Percentiles rank a stretch among this genome's conserved stretches.
phyloP scores from a whole-genome alignment of 139 green algal species.

The Chlorella sp. region DNA sequence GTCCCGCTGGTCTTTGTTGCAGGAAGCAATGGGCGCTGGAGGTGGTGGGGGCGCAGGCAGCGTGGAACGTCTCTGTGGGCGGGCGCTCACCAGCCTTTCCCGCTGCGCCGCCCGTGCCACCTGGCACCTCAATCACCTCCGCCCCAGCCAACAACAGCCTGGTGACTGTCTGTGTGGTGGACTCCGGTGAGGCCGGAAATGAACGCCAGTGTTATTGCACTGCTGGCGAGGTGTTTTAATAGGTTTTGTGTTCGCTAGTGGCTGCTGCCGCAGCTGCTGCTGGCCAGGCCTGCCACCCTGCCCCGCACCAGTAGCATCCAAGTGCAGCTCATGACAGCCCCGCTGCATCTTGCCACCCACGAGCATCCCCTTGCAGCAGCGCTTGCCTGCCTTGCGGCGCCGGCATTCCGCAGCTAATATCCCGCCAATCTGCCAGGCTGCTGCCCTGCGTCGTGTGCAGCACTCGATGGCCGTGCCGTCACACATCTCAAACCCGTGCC shows the following conservation, averaged over 20 bases:
- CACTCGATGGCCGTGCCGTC: too few species aligned
- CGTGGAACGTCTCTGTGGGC: slow-evolving; percentile 8
- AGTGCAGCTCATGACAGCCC: too few species aligned
- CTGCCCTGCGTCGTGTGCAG: background rate
- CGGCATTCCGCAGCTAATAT: background rate
- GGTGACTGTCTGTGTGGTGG: slow-evolving; percentile 7
- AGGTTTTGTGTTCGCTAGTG: too few species aligned
- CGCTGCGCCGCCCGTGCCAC: background rate
- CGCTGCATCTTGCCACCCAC: too few species aligned
- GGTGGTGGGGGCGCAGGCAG: slow-evolving; percentile 1
- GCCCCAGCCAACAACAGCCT: background rate
- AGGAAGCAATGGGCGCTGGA: slow-evolving; percentile 21
- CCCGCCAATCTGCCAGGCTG: background rate
- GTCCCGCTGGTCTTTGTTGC: background rate
- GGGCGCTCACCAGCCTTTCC: background rate
- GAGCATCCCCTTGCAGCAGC: too few species aligned
- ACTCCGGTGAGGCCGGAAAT: background rate
- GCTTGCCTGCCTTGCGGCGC: background rate
- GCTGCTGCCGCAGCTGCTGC: background rate
- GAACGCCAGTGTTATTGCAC: background rate
- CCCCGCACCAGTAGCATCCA: too few species aligned
- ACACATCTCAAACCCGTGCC: too few species aligned
- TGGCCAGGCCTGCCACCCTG: too few species aligned
- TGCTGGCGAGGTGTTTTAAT: too few species aligned
- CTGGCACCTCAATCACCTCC: background rate